Conservation (phyloP, 169 alveolate genomes). For the Cryptosporidium tyzzeri region DNA sequence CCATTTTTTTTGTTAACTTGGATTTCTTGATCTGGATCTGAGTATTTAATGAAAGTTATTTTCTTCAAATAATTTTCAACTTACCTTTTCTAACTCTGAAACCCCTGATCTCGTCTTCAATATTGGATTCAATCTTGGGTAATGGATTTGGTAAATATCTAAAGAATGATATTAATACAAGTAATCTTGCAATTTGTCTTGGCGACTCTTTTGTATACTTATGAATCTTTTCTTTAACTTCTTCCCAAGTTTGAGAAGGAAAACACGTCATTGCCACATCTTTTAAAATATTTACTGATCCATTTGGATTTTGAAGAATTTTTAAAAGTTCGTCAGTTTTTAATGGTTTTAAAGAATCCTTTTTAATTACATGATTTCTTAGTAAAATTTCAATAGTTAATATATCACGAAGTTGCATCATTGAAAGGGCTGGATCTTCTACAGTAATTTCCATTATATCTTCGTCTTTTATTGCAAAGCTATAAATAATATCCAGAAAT, state of each 20-base stretch:
- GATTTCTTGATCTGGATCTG: constrained; percentile 2
- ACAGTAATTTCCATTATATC: constrained; percentile 83
- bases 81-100: constrained; percentile 32
- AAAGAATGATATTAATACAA: constrained; percentile 39
- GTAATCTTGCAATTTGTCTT: constrained; percentile 58
- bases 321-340: constrained; percentile 18
- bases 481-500: constrained; percentile 81
- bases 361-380: constrained; percentile 25
- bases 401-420: constrained; percentile 82
- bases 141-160: constrained; percentile 45
- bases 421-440: constrained; percentile 85
- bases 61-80: background rate
- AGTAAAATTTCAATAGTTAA: constrained; percentile 74
- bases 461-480: constrained; percentile 80
- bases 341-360: constrained; percentile 23
- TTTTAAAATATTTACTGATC: constrained; percentile 9
- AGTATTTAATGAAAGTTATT: background rate
- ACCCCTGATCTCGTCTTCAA: constrained; percentile 6
- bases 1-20: background rate
- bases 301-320: constrained; percentile 39
- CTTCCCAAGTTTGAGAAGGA: constrained; percentile 51
- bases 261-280: constrained; percentile 26
- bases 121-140: constrained; percentile 13
- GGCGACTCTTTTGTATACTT: constrained; percentile 65
- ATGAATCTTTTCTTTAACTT: constrained; percentile 53